Base-by-base conservation (phyloP, 495 filamentous ascomycete genomes). In the Penicillium ucsense region DNA sequence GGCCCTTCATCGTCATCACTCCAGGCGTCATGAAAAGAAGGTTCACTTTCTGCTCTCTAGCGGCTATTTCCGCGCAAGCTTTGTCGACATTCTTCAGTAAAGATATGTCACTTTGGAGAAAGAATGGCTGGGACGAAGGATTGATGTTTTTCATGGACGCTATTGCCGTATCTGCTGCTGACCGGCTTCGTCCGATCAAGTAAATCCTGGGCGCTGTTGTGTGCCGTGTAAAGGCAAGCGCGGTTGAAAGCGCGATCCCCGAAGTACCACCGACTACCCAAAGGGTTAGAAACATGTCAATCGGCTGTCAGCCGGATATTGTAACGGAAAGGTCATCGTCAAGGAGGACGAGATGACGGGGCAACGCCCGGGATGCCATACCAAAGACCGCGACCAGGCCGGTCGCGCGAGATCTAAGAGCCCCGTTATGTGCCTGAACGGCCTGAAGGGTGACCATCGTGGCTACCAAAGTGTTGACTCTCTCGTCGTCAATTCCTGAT, bases 161-260 rank as follows among this genome's bases (percentile, higher is more conserved):
- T 34, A 71, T 68, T 47, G 65, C 61, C 27, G 61, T 54, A 7
- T 63, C 66, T 47, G 63, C 66, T 36, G 55, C 56, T 6, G 45
- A 45, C 42, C 67, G 56, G 52, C 62, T 72, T n/a, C 74, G 62
- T 49, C 76, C 74, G 49, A 77, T 55, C 7, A 77, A 60, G 50
- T 76, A 76, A 36, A 76, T 60, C 3, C 63, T 54, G 35, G 80
- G 49, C 53, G 78, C 54, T 7, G 58, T 35, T 6, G 81, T 66
- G 40, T 77, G 49, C 31, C 72, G 63, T 4, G 75, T 74, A 43
- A 86, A 80, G 31, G 71, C 57, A 45, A 67, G 77, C 47, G 83
- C 66, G 5, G 80, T 79, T n/a, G 69, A 53, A 50, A 79, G 68
- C 36, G 78, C 81, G 46, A 88, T 79, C 34, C 81, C 84, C 33